Evolutionary conservation across 2,329 filamentous ascomycete genomes (phyloP).

Genomic region (Fusarium irregulare): DNA sequence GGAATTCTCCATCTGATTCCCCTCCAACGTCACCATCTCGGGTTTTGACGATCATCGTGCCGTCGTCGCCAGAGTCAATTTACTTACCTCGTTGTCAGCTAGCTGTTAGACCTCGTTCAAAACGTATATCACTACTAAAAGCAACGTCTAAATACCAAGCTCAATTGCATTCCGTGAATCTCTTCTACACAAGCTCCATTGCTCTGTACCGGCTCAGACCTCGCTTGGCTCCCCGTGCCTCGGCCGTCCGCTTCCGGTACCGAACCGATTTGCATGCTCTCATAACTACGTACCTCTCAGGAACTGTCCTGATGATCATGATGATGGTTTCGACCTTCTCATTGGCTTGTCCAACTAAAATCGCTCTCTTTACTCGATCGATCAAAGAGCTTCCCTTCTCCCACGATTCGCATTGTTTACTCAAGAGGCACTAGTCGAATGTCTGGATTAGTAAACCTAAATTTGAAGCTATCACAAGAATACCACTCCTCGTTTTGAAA

Average conservation of each 20-base stretch:
- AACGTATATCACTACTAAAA: not conserved
- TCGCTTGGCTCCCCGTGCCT: slow-evolving; percentile 19
- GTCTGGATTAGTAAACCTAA: not conserved
- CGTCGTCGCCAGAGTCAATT: not conserved
- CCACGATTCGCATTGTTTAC: not conserved
- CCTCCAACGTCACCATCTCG: slow-evolving; percentile 13
- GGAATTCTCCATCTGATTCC: slow-evolving; percentile 13
- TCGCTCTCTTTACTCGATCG: not conserved
- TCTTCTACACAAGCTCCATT: slow-evolving; percentile 1
- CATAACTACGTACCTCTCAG: slow-evolving; percentile 19
- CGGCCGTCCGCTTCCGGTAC: slow-evolving; percentile 22
- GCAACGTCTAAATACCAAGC: not conserved
- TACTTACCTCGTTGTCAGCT: not conserved
- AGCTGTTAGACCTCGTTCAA: not conserved
- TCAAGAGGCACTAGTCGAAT: not conserved
- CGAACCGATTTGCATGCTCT: slow-evolving; percentile 19
- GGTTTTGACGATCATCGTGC: not conserved
- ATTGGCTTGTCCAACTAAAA: not conserved
- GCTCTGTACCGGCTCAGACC: not conserved
- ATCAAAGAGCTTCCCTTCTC: not conserved
- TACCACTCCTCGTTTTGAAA: not conserved
- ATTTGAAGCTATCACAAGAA: not conserved
- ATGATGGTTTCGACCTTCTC: not conserved
- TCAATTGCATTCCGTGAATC: not conserved
- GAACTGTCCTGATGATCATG: slow-evolving; percentile 13